These are phyloP conservation scores for Penicillium canariense DNA, from an alignment of 495 filamentous ascomycete species.

Conservation along the genomic window DNA sequence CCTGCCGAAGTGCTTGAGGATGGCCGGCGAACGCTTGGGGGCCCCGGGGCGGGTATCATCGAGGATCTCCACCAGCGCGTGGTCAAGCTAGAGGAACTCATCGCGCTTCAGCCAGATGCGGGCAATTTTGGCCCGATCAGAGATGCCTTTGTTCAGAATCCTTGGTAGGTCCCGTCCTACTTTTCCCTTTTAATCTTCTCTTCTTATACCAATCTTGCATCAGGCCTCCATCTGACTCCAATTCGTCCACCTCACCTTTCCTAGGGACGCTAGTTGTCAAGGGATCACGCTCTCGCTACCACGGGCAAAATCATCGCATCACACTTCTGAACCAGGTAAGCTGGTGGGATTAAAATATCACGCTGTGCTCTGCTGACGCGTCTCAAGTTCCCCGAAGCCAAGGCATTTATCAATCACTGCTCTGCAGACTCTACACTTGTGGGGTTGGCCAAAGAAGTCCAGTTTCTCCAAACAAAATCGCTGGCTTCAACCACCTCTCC, in stretches of 20 bases:
- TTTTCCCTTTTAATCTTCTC: too few relatives aligned
- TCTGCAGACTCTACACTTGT: constrained; percentile 16
- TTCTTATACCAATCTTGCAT: not conserved
- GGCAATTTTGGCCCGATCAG: not conserved
- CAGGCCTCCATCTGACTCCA: constrained; percentile 2
- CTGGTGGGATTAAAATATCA: too few relatives aligned
- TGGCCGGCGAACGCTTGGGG: not conserved
- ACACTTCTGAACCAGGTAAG: constrained; percentile 25
- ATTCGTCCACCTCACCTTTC: constrained; percentile 1
- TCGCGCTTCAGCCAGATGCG: constrained; percentile 8
- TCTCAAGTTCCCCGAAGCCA: constrained; percentile 24
- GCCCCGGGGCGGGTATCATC: constrained; percentile 18
- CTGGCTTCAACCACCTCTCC: constrained; percentile 12
- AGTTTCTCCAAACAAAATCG: constrained; percentile 27
- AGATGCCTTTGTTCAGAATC: constrained; percentile 3
- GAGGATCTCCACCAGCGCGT: constrained; percentile 30
- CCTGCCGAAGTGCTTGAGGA: not conserved
- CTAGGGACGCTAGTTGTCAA: constrained; percentile 26
- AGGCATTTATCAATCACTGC: constrained; percentile 24
- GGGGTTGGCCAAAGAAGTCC: constrained; percentile 27
- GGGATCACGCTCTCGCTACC: constrained; percentile 25
- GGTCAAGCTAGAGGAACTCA: constrained; percentile 18
- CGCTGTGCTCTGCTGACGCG: too few relatives aligned
- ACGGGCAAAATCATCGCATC: constrained; percentile 26
- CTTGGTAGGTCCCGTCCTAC: constrained; percentile 7